Conservation (phyloP, 106 monocot species). For the Acanthochlamys bracteata region DNA sequence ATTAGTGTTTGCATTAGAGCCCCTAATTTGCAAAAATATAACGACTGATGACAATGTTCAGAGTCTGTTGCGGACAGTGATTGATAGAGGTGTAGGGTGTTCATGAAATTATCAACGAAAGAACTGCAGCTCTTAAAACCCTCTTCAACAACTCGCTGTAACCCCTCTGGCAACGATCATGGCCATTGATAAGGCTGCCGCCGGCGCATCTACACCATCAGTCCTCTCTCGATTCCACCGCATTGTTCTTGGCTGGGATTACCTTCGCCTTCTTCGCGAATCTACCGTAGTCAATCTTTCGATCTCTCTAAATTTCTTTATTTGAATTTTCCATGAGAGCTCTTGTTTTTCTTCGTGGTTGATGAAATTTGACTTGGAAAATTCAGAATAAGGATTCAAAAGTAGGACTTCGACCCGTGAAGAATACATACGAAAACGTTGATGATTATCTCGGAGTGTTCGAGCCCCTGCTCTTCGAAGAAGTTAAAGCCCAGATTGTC, state of each 20-base stretch:
- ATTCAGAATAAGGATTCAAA: conserved; percentile 15
- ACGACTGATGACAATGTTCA: no score
- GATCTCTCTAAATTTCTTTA: not conserved
- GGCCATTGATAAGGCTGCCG: conserved; percentile 37
- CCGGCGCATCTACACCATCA: conserved; percentile 6
- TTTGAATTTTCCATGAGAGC: no score
- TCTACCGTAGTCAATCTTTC: conserved; percentile 36
- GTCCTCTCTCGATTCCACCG: conserved; percentile 53
- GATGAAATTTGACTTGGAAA: no score
- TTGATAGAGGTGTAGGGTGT: no score
- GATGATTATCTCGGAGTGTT: conserved; percentile 71
- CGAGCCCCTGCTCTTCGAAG: conserved; percentile 92
- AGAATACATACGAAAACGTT: conserved; percentile 52
- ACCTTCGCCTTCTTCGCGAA: conserved; percentile 64
- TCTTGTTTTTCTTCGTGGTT: no score
- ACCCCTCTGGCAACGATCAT: no score
- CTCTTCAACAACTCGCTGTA: no score
- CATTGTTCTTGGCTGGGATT: conserved; percentile 91
- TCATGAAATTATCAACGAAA: no score
- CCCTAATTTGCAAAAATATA: no score
- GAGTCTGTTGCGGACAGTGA: no score
- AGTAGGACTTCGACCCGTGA: conserved; percentile 33
- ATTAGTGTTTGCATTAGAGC: no score
- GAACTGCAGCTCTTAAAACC: no score
- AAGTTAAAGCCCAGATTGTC: conserved; percentile 86